Conservation (phyloP, 1,284 basidiomycete species). For the Tilletiopsis washingtonensis region DNA sequence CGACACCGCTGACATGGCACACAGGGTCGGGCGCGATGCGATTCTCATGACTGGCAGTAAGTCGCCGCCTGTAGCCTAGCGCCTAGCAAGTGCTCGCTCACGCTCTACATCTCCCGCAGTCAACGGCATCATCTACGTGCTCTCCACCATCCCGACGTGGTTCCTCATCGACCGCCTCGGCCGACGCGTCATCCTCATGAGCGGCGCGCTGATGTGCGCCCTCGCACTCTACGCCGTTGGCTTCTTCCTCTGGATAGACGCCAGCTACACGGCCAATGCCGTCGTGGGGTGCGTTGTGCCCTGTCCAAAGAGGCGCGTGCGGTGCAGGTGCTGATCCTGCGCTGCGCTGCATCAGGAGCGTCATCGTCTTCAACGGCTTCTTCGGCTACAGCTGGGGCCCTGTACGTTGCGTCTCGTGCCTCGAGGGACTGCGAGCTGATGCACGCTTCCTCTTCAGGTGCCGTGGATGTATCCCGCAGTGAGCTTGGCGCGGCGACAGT, state of each 20-base stretch:
- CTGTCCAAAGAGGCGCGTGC: too few relatives aligned
- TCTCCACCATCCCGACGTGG: slow-evolving; percentile 60
- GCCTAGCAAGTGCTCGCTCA: not conserved
- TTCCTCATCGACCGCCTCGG: slow-evolving; percentile 90
- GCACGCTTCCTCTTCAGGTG: not conserved
- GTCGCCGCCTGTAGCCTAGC: not conserved
- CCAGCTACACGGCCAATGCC: slow-evolving; percentile 60
- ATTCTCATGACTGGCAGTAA: slow-evolving; percentile 97
- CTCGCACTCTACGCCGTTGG: slow-evolving; percentile 68
- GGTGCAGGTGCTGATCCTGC: not conserved
- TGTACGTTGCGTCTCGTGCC: slow-evolving; percentile 69
- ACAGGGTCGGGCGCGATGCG: slow-evolving; percentile 76
- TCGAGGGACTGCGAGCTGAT: slow-evolving; percentile 58
- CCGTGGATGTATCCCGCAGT: too few relatives aligned
- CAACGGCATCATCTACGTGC: slow-evolving; percentile 60
- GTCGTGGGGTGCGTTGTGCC: slow-evolving; percentile 72
- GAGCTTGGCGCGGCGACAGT: too few relatives aligned
- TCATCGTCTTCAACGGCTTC: slow-evolving; percentile 86
- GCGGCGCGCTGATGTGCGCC: slow-evolving; percentile 73
- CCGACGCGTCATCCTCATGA: slow-evolving; percentile 78
- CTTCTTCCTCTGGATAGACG: slow-evolving; percentile 86
- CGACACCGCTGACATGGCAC: too few relatives aligned
- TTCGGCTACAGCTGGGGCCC: slow-evolving; percentile 68
- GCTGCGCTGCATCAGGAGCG: slow-evolving; percentile 3
- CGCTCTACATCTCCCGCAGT: slow-evolving; percentile 6